Evolutionary conservation across 768 basidiomycete species (phyloP), one percentile per base, ranked within the genome.

Genomic region (Daedalea quercina): DNA sequence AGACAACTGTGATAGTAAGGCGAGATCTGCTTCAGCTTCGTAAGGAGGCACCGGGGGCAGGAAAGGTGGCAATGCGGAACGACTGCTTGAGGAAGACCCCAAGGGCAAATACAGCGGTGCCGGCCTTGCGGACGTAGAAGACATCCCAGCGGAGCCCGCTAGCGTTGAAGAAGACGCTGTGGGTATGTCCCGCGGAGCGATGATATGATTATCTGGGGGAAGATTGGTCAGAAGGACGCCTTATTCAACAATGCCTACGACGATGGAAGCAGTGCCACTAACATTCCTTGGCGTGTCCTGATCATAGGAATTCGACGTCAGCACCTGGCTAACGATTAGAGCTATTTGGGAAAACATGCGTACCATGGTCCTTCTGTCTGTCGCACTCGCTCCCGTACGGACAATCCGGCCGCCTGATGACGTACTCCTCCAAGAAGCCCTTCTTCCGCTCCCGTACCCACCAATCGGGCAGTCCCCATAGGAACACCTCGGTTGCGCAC

Each of bases 221-320:
- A n/a, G 8, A 23, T 53, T 45, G 9, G 51, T 28, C 12, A 35
- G 24, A 17, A 13, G 19, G n/a, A n/a, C n/a, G n/a, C 25, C 31
- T 31, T 31, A 11, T 31, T 31, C 2, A 6, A n/a, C n/a, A 31
- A 9, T 20, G 25, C 23, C 25, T 26, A 50, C 11, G 22, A 54
- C 11, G 28, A 31, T 11, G 28, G 28, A 31, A 11, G 12, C 22
- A 53, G 51, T 54, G 19, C 26, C 33, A 69, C 84, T 67, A 61
- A 90, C 89, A 90, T 69, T 90, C 87, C 67, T 72, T 80, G 9
- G 87, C 85, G 63, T 91, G 89, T 2, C 70, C 87, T 88, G 43
- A 40, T 35, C 42, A 40, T 54, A 34, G 15, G 22, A 47, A 9
- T 33, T 52, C 43, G 2, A 6, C 7, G 43, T 56, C 3, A 42